phyloP scores from a whole-genome alignment of 345 rosid species.

The Clarkia xantiana region DNA sequence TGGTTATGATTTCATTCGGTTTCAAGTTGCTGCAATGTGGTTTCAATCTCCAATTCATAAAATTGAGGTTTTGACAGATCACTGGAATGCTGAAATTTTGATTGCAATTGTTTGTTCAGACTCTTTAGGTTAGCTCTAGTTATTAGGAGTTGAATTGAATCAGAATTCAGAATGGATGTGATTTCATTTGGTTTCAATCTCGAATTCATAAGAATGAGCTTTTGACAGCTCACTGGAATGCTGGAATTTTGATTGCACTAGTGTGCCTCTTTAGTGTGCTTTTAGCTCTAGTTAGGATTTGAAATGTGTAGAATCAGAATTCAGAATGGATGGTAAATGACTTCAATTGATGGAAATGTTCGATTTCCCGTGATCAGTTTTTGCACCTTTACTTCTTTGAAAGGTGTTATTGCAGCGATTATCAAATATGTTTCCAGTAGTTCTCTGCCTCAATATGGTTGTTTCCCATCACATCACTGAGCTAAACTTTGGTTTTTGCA shows the following conservation, averaged over 20 bases:
- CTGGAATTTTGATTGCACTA: background rate
- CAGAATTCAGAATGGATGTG: too few species aligned
- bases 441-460: background rate
- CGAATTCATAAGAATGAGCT: background rate
- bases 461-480: background rate
- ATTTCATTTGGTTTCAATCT: too few species aligned
- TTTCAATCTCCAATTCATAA: background rate
- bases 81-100: background rate
- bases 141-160: too few species aligned
- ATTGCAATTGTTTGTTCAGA: background rate
- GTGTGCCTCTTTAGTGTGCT: background rate
- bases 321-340: too few species aligned
- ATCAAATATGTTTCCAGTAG: background rate
- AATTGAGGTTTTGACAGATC: background rate
- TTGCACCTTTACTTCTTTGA: too few species aligned
- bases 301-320: too few species aligned
- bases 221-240: background rate
- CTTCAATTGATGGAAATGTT: too few species aligned
- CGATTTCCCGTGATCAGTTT: too few species aligned
- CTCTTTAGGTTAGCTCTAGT: background rate
- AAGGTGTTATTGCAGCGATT: too few species aligned
- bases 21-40: too few species aligned
- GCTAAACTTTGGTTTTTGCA: slow-evolving; percentile 16
- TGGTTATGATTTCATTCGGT: too few species aligned
- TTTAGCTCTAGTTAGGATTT: too few species aligned